Evolutionary conservation across 495 filamentous ascomycete species (phyloP), one percentile per base, ranked within the genome.

Genomic region (Neurospora sp.): DNA sequence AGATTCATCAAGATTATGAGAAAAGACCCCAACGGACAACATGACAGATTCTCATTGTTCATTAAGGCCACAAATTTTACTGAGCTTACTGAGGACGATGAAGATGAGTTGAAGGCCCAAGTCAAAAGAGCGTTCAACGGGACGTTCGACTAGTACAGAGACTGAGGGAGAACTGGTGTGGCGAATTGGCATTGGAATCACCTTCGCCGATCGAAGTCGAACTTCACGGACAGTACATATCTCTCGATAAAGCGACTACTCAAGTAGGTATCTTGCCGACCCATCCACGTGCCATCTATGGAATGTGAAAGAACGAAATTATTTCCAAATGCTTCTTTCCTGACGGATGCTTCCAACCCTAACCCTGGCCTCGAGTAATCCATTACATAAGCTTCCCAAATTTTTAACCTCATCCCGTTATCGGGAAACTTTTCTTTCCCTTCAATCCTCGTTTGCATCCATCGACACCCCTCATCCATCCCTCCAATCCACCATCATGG

Each of bases 401-500:
- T 9, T 66, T 66, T 66, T 5, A 35, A 35, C 54, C 11, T 12
- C 27, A 18, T 35, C 54, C 20, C 27, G 54, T 62, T 14, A 66
- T 35, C 27, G 27, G 11, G 54, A 66, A 66, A 35, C 54, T 66
- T 66, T 66, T 66, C 54, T 62, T 31, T 0, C 54, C 54, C 14
- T 62, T 35, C 27, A 18, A 62, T 62, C 7, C 12, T 59, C 14
- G 23, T 35, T 62, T 62, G 27, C 27, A 9, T 66, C 27, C 54
- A 62, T 62, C 27, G 18, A 8, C 54, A 16, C 23, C 54, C 54
- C 7, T 39, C 27, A 6, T n/a, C 41, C 35, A 40, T 0, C 11
- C 37, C 44, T 46, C 40, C 70, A 40, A 12, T 27, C 38, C 0
- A 39, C 46, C 71, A 71, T 42, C 69, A 83, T 83, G 81, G 72